These are phyloP conservation scores for Agrocybe praecox DNA, from an alignment of 768 basidiomycete species.

Conservation along the genomic window DNA sequence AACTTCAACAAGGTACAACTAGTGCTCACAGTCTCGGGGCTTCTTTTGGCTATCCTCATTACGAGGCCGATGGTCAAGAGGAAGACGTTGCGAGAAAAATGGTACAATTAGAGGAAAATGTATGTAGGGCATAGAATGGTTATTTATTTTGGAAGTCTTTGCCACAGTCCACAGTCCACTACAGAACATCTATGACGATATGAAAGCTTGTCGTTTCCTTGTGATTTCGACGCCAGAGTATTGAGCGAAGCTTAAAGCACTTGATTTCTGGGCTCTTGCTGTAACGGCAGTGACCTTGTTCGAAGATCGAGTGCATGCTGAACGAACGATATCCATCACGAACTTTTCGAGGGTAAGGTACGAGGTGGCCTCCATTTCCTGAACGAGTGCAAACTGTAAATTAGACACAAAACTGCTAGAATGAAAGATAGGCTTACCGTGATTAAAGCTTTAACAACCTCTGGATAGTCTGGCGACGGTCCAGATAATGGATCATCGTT, in stretches of 20 bases:
- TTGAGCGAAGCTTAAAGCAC: slow-evolving; percentile 69
- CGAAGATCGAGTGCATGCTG: slow-evolving; percentile 34
- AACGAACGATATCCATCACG: slow-evolving; percentile 45
- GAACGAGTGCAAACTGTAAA: slow-evolving; percentile 7
- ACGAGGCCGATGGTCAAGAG: slow-evolving; percentile 79
- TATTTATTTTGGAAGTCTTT: no score
- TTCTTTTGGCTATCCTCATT: slow-evolving; percentile 76
- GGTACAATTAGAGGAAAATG: slow-evolving; percentile 55
- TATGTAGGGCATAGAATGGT: no score
- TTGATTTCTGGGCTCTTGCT: slow-evolving; percentile 67
- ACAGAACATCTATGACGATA: not conserved
- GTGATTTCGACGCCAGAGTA: slow-evolving; percentile 66
- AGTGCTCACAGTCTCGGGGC: slow-evolving; percentile 74
- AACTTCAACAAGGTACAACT: slow-evolving; percentile 94
- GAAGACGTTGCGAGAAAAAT: slow-evolving; percentile 68
- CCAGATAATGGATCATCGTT: slow-evolving; percentile 8
- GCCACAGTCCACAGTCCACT: no score
- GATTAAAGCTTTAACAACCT: slow-evolving; percentile 34
- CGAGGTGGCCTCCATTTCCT: slow-evolving; percentile 48
- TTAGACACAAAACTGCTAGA: not conserved
- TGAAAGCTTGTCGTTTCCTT: slow-evolving; percentile 33
- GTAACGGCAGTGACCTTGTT: slow-evolving; percentile 39
- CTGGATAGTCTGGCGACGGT: slow-evolving; percentile 39
- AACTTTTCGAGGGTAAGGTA: slow-evolving; percentile 68
- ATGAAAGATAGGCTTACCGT: slow-evolving; percentile 24